phyloP scores from a whole-genome alignment of 2,329 filamentous ascomycete genomes.

The Pseudogymnoascus sp. region DNA sequence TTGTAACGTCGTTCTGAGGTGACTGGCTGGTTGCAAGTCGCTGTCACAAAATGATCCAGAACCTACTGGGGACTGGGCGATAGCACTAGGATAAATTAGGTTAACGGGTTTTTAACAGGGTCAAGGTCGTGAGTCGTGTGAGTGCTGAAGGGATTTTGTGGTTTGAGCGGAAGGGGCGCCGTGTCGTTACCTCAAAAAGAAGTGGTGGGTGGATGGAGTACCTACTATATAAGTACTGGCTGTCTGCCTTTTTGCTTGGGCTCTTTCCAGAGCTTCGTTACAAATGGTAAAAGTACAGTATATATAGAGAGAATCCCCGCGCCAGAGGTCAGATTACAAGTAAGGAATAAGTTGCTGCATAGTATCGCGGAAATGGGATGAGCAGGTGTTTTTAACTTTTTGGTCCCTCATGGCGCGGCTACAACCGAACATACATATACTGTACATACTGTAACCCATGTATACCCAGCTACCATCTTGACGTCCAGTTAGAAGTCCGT shows the following conservation, averaged over 20 bases:
- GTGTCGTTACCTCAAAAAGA: not conserved
- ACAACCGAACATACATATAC: not conserved
- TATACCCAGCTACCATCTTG: not conserved
- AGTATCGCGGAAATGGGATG: not conserved
- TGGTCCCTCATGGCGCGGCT: not conserved
- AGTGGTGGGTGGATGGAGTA: not conserved
- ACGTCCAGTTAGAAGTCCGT: not conserved
- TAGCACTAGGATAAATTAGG: not conserved
- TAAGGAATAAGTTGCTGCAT: not conserved
- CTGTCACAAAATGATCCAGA: not conserved
- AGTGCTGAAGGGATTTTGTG: not conserved
- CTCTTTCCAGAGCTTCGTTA: not conserved
- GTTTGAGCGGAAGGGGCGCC: not conserved
- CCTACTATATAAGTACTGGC: not conserved
- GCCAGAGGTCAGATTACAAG: not conserved
- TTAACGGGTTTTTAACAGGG: not conserved
- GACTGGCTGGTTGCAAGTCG: constrained; percentile 1
- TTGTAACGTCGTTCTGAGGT: not conserved
- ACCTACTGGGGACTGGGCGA: not conserved
- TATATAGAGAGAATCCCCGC: not conserved
- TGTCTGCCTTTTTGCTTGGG: not conserved
- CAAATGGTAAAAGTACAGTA: not conserved
- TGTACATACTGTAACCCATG: not conserved
- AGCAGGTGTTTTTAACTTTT: not conserved
- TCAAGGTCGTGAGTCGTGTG: not conserved